Percentiles rank a stretch among this genome's conserved stretches.
Conservation (phyloP, 2,329 filamentous ascomycete genomes). For the Cytospora mali region DNA sequence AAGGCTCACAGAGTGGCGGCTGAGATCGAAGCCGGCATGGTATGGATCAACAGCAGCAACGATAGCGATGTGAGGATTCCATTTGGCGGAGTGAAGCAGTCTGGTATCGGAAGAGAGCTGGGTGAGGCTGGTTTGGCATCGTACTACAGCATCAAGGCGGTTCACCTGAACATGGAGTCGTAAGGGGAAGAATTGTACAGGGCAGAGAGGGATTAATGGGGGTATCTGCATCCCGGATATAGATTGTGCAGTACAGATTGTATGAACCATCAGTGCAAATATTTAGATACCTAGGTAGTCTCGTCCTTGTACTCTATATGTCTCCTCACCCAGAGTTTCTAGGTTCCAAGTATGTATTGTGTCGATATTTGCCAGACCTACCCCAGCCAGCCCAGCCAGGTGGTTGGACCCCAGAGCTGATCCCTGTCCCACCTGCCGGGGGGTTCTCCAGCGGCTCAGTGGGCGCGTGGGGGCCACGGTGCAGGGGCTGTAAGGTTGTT, state of each 20-base stretch:
- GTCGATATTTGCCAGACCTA: too few relatives aligned
- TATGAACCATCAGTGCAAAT: not conserved
- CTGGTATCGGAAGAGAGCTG: constrained; percentile 42
- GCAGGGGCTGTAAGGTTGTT: not conserved
- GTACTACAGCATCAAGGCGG: constrained; percentile 42
- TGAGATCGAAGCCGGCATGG: constrained; percentile 60
- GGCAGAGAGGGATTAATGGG: too few relatives aligned
- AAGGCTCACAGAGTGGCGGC: constrained; percentile 48
- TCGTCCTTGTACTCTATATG: not conserved
- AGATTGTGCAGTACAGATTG: not conserved
- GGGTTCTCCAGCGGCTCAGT: not conserved
- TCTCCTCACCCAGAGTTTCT: too few relatives aligned
- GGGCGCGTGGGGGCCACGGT: not conserved
- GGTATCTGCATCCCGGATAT: too few relatives aligned
- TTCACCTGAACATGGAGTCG: constrained; percentile 41
- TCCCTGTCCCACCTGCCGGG: not conserved
- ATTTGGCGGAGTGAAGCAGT: constrained; percentile 48
- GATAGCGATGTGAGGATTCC: constrained; percentile 54
- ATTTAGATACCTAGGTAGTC: not conserved
- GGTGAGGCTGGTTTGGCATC: constrained; percentile 41
- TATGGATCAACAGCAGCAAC: constrained; percentile 51
- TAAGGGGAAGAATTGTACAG: constrained; percentile 1
- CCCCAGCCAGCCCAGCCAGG: too few relatives aligned
- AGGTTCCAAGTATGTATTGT: too few relatives aligned
- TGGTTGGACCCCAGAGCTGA: not conserved